Percentiles rank a stretch among this genome's conserved stretches.
These are phyloP conservation scores for Hymenoscyphus repandus DNA, from an alignment of 2,329 filamentous ascomycete genomes.

Conservation along the genomic window DNA sequence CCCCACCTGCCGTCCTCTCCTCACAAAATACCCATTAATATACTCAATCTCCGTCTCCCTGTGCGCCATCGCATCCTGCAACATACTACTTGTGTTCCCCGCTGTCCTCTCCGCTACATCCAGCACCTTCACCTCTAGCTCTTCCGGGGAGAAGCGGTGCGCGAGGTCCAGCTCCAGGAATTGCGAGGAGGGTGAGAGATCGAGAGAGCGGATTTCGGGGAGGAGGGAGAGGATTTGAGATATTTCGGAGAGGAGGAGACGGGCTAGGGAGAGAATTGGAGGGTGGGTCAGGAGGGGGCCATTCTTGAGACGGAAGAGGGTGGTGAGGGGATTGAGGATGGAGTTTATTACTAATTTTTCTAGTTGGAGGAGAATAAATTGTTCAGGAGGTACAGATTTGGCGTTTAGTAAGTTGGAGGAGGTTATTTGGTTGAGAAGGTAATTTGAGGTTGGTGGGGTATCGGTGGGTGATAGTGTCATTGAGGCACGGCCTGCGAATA, in stretches of 20 bases:
- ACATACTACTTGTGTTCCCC: constrained; percentile 56
- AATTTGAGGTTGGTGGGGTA: constrained; percentile 3
- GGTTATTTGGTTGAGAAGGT: constrained; percentile 38
- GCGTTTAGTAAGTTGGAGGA: constrained; percentile 40
- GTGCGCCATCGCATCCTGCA: constrained; percentile 50
- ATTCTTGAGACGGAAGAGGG: constrained; percentile 70
- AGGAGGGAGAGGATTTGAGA: constrained; percentile 60
- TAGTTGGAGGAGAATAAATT: constrained; percentile 61
- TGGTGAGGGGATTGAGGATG: constrained; percentile 80
- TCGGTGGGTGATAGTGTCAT: not conserved
- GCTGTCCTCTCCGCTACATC: constrained; percentile 43
- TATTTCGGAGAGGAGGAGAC: constrained; percentile 68
- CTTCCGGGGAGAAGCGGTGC: constrained; percentile 10
- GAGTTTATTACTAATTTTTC: constrained; percentile 81
- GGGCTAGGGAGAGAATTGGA: constrained; percentile 54
- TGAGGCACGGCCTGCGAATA: constrained; percentile 45
- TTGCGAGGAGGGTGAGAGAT: constrained; percentile 1
- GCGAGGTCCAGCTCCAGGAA: constrained; percentile 28
- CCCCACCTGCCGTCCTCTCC: constrained; percentile 19
- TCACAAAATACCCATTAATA: constrained; percentile 52
- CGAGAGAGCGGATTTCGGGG: constrained; percentile 7
- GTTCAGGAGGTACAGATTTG: constrained; percentile 34
- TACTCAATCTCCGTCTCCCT: constrained; percentile 51
- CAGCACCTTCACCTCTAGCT: constrained; percentile 42
- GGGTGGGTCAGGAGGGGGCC: constrained; percentile 64